These are phyloP conservation scores for Colletotrichum horii DNA, from an alignment of 2,329 filamentous ascomycete genomes.

Conservation along the genomic window DNA sequence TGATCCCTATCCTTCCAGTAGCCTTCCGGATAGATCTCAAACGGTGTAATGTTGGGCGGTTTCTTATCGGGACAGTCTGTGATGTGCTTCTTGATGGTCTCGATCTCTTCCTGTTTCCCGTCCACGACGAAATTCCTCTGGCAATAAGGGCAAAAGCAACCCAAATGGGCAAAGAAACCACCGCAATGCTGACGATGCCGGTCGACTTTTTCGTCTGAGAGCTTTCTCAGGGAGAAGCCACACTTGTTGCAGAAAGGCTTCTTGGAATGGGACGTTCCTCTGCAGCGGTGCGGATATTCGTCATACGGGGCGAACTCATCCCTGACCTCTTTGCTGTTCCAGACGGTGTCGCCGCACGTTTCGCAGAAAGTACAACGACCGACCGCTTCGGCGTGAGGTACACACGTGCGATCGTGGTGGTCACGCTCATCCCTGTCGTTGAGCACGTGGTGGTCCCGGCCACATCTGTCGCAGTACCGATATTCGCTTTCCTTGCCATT, in stretches of 20 bases:
- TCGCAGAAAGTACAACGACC: slow-evolving; percentile 23
- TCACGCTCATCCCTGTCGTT: slow-evolving; percentile 18
- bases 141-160: slow-evolving; percentile 27
- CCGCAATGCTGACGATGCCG: slow-evolving; percentile 21
- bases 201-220: slow-evolving; percentile 4
- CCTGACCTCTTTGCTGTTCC: slow-evolving; percentile 10
- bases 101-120: background rate
- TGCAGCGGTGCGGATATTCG: slow-evolving; percentile 23
- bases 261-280: background rate
- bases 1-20: background rate
- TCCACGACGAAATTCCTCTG: background rate
- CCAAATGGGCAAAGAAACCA: slow-evolving; percentile 20
- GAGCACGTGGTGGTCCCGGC: slow-evolving; percentile 24
- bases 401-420: slow-evolving; percentile 25
- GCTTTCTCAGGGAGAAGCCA: slow-evolving; percentile 6
- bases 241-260: slow-evolving; percentile 23
- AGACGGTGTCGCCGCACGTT: slow-evolving; percentile 19
- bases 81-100: slow-evolving; percentile 8
- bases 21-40: slow-evolving; percentile 15
- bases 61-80: background rate
- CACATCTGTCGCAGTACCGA: slow-evolving; percentile 28
- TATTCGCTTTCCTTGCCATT: slow-evolving; percentile 20
- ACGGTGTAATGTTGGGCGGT: background rate
- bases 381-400: slow-evolving; percentile 19
- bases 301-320: background rate